Evolutionary conservation across 495 filamentous ascomycete species (phyloP), one percentile per base, ranked within the genome.

Genomic region (Rhypophila decipiens): DNA sequence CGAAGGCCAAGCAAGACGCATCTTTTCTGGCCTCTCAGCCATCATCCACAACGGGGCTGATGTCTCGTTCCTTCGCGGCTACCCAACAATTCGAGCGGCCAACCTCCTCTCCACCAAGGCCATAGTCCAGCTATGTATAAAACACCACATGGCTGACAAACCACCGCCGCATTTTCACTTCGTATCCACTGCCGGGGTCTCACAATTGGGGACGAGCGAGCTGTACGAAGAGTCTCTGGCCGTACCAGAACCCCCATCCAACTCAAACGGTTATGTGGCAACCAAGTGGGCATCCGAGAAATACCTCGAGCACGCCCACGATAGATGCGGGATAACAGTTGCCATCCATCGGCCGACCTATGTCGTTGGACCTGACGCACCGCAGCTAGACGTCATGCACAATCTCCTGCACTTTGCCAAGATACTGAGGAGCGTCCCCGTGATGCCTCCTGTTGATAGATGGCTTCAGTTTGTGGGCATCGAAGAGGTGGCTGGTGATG

Each of bases 21-120:
- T 79, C 1, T 64, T 55, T 21, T 7, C 37, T 5, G 31, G 42
- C 0, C 63, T 60, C 0, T 61, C 74, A 33, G 41, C 50, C 1
- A 57, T 80, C 20, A 69, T 81, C 40, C 76, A 80, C 58, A 72
- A 67, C 46, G 77, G 73, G 12, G 73, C 75, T 0, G 65, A 74
- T 44, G 64, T 70, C 5, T 75, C 71, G 4, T 70, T 71, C 50
- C 57, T 74, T 38, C 69, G 77, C 9, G 54, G 52, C 5, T 81
- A 78, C 55, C 38, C 47, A 8, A 49, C 63, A 0, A 65, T 80
- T 7, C 58, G 63, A 4, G 23, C 49, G 3, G 43, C 59, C 33
- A 80, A 79, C 45, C 56, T 76, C 12, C 44, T 48, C 0, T 71
- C 74, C 0, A 76, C 70, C 13, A 22, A 34, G 2, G 38, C 47